Conservation (phyloP, 108 stramenopile genomes). For the Nannochloropsis granulata region DNA sequence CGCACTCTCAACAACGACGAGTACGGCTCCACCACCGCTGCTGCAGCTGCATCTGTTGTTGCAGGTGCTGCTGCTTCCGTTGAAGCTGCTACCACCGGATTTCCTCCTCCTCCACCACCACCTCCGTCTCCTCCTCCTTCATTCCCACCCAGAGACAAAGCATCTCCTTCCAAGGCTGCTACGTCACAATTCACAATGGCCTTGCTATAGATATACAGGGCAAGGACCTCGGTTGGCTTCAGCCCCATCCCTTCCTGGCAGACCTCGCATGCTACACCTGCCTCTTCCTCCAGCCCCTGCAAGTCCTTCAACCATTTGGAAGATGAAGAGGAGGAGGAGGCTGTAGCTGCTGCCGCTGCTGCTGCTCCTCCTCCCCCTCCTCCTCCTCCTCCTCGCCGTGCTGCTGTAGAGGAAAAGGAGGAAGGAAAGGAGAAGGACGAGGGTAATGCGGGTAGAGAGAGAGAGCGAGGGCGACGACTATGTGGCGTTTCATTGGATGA, state of each 20-base stretch:
- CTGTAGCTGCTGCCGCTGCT: background rate
- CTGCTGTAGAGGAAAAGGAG: background rate
- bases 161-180: conserved; percentile 11
- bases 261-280: conserved; percentile 28
- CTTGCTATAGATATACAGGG: conserved; percentile 12
- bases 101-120: background rate
- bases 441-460: background rate
- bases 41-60: background rate
- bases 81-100: background rate
- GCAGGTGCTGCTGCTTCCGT: background rate
- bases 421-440: background rate
- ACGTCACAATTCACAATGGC: background rate
- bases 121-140: background rate
- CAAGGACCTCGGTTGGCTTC: background rate
- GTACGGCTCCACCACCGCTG: background rate
- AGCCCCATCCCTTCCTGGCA: conserved; percentile 21
- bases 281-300: conserved; percentile 26
- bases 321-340: background rate
- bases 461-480: background rate
- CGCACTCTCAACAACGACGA: background rate
- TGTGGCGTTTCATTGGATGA: background rate
- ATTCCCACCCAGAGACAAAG: background rate
- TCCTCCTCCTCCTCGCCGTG: too few species aligned
- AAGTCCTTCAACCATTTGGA: conserved; percentile 25
- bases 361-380: background rate